These are phyloP conservation scores for Acacia pycnantha DNA, from an alignment of 331 rosid genomes.

Conservation along the genomic window DNA sequence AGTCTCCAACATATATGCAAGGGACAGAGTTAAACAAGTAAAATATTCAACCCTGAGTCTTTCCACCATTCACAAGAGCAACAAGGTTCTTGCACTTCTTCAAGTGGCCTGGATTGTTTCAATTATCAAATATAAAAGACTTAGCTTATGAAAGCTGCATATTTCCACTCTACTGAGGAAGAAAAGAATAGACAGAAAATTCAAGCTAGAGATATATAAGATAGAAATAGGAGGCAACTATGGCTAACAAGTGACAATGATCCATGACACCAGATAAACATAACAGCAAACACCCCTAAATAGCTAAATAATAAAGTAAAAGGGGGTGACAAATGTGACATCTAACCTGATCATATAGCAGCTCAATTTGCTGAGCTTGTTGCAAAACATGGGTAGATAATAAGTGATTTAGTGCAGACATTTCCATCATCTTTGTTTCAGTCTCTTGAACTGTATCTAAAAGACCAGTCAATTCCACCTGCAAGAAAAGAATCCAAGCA, in stretches of 20 bases:
- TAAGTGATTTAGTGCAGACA: slow-evolving; percentile 96
- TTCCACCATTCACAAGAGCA: not conserved
- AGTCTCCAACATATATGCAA: not conserved
- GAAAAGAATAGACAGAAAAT: not conserved
- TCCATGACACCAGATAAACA: slow-evolving; percentile 3
- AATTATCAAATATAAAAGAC: not conserved
- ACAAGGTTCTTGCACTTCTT: not conserved
- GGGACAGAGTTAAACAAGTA: not conserved
- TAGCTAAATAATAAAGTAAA: not conserved
- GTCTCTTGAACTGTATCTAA: slow-evolving; percentile 86
- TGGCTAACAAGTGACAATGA: not conserved
- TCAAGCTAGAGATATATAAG: not conserved
- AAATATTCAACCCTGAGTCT: not conserved
- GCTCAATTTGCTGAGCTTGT: slow-evolving; percentile 93
- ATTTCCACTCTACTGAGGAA: not conserved
- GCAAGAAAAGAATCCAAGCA: slow-evolving; percentile 28
- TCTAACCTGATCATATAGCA: slow-evolving; percentile 80
- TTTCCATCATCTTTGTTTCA: slow-evolving; percentile 97
- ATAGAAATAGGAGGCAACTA: not conserved
- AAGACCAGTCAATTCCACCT: slow-evolving; percentile 84
- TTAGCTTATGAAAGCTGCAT: not conserved
- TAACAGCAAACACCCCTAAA: not conserved
- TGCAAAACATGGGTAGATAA: slow-evolving; percentile 95
- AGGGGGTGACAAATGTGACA: not conserved
- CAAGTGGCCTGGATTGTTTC: not conserved